Conservation (phyloP, 2,329 filamentous ascomycete species). For the Aureobasidium sp. region DNA sequence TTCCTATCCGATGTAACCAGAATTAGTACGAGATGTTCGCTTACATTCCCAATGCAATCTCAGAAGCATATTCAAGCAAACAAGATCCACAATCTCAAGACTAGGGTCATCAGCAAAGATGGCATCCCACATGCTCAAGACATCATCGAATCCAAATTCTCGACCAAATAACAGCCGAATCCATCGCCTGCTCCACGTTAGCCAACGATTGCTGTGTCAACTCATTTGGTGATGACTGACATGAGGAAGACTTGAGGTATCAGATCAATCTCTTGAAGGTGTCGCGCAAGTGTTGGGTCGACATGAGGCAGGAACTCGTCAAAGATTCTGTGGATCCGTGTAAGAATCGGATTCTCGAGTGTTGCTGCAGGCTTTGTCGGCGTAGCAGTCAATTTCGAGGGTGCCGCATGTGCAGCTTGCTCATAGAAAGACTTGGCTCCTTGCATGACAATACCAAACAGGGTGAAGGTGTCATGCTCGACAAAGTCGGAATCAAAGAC, state of each 20-base stretch:
- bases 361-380: conserved; percentile 32
- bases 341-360: conserved; percentile 65
- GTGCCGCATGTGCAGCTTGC: conserved; percentile 38
- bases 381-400: conserved; percentile 25
- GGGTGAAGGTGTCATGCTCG: conserved; percentile 82
- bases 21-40: conserved; percentile 27
- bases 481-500: conserved; percentile 66
- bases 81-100: conserved; percentile 73
- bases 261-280: conserved; percentile 77
- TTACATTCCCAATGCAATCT: conserved; percentile 83
- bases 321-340: conserved; percentile 80
- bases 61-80: conserved; percentile 91
- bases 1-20: not conserved
- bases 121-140: conserved; percentile 81
- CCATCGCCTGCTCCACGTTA: conserved; percentile 61
- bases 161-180: conserved; percentile 85
- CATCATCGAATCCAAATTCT: conserved; percentile 83
- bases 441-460: conserved; percentile 86
- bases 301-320: conserved; percentile 68
- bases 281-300: conserved; percentile 74
- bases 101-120: conserved; percentile 80
- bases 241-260: conserved; percentile 96
- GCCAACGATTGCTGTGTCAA: conserved; percentile 9
- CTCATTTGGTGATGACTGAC: conserved; percentile 42
- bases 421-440: conserved; percentile 83